Base-by-base conservation (phyloP, 2,329 filamentous ascomycete species). In the Alternaria brassicicola region DNA sequence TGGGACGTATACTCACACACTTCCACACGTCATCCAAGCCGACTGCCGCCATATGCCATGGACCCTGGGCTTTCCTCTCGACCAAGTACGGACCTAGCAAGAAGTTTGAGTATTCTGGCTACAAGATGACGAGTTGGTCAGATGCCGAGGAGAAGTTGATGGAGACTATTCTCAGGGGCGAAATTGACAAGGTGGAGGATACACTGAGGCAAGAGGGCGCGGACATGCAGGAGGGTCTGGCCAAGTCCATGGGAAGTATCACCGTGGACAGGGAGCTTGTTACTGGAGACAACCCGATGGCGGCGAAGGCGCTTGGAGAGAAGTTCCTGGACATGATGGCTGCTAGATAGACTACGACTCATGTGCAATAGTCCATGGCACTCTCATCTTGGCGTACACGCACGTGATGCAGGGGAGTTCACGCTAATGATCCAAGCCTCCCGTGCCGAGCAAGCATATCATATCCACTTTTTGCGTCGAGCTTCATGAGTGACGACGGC, bases 21-120 rank as follows among this genome's bases (percentile, higher is more conserved):
- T 82, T 82, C 61, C 78, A 82, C 52, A 43, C 46, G 2, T 61
- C 74, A 57, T 65, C 71, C 4, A 82, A 82, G 59, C 79, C 80
- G 0, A 82, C 80, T 0, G 79, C 79, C 1, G 77, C 75, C 3
- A 77, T 82, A n/a, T 82, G 80, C 36, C 80, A 83, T 52, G 81
- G 81, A 1, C 79, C 80, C 0, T 81, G 78, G 64, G 81, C 79
- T 1, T 74, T 82, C 35, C 55, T 83, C 13, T 78, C 75, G 4
- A 82, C 80, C 0, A 79, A 78, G 61, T 61, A 66, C 15, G 72
- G 65, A 0, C 76, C 73, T 0, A 56, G 67, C 28, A 67, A 68
- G 56, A 66, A 71, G 28, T 82, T 82, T 48, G 77, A 74, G 23
- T 82, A 82, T 57, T 77, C 79, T 39, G 80, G 79, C 15, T 82